Conservation (phyloP, 2,329 filamentous ascomycete species). For the Fusarium euwallaceae region DNA sequence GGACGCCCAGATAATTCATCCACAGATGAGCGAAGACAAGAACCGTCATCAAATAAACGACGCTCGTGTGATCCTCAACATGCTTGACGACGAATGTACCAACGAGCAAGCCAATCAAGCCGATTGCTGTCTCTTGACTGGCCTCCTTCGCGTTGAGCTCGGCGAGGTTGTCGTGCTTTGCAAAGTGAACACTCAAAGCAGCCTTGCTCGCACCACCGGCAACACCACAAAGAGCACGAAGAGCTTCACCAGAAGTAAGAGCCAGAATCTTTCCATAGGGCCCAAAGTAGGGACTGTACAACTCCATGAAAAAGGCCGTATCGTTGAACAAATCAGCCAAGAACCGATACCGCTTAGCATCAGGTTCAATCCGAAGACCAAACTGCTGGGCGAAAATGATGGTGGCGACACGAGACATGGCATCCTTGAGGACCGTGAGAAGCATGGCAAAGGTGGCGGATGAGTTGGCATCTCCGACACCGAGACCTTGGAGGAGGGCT, state of each 20-base stretch:
- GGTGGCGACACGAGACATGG: slow-evolving; percentile 83
- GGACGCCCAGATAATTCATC: slow-evolving; percentile 89
- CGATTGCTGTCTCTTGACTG: slow-evolving; percentile 94
- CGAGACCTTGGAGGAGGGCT: slow-evolving; percentile 83
- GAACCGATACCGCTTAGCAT: slow-evolving; percentile 91
- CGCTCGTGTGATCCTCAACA: slow-evolving; percentile 77
- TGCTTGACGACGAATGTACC: slow-evolving; percentile 85
- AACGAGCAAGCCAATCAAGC: slow-evolving; percentile 85
- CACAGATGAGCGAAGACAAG: slow-evolving; percentile 82
- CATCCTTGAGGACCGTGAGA: slow-evolving; percentile 85
- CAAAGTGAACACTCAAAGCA: slow-evolving; percentile 92
- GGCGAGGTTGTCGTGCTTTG: slow-evolving; percentile 85
- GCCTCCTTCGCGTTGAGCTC: slow-evolving; percentile 96
- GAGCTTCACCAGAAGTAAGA: slow-evolving; percentile 63
- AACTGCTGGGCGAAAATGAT: slow-evolving; percentile 88
- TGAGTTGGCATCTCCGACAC: slow-evolving; percentile 83
- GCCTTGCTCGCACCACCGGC: slow-evolving; percentile 92
- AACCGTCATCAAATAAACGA: slow-evolving; percentile 78
- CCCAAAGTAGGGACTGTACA: slow-evolving; percentile 81
- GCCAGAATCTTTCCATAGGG: slow-evolving; percentile 62
- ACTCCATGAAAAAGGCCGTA: slow-evolving; percentile 85
- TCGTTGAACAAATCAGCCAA: slow-evolving; percentile 93
- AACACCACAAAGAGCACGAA: slow-evolving; percentile 83
- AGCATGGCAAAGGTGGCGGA: slow-evolving; percentile 86
- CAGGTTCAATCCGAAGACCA: slow-evolving; percentile 86